Evolutionary conservation across 192 early-diverging fungal genomes (phyloP), one percentile per base, ranked within the genome.

Genomic region (Coemansia sp.): DNA sequence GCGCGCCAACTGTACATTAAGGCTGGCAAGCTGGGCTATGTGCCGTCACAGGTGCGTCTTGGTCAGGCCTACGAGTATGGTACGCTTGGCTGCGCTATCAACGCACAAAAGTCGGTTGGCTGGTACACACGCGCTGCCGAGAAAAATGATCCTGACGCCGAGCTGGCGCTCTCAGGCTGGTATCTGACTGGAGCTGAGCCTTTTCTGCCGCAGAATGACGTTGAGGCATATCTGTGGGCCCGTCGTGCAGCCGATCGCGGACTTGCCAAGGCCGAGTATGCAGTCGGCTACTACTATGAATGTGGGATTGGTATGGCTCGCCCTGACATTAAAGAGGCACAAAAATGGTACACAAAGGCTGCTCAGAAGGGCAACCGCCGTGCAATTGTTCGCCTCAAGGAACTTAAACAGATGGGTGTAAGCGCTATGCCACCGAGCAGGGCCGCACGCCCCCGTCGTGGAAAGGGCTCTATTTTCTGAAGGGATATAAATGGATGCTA

Each of bases 161-260:
- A 95, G 70, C 80, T 99, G 31, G 94, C 94, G 19, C 83, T 99
- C 6, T 95, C 96, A 1, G 97, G 95, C 4, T 99, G 97, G 97
- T 99, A 98, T 70, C 83, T 99, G 70, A 97, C 96, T 1, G 95
- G 94, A 27, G 88, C 93, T 5, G 95, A 98, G 61, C 90, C 89
- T 11, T 87, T 95, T 9, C 72, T 99, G 71, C 85, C 85, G 61
- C 95, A 95, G 80, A 93, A 86, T 63, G 96, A 98, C 75, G 87
- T 85, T 22, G 93, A 98, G 74, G 95, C 97, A n/a, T 99, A 95
- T 70, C 78, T 94, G 65, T 99, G 97, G 97, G 95, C 97, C 19
- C 87, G 94, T 20, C 93, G 93, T 61, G 94, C 97, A 17, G 97
- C 97, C 1, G 95, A 97, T 69, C 96, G 93, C 75, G 92, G 93